Evolutionary conservation across 2,329 filamentous ascomycete genomes (phyloP), one percentile per base, ranked within the genome.

Genomic region (Aspergillus awamori): DNA sequence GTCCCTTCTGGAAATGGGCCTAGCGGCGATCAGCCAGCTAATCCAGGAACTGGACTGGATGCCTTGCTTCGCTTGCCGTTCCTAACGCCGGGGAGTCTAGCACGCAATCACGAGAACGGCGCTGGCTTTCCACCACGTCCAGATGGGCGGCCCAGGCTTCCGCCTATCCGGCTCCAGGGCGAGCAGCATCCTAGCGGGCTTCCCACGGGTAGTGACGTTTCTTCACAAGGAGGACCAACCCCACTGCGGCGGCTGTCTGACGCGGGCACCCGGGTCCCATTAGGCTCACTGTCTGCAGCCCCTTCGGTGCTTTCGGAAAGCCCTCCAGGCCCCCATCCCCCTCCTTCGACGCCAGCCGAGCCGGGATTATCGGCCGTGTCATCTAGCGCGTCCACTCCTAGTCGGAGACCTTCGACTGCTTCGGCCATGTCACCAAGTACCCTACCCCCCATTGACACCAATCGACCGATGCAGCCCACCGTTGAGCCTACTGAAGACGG

Each of bases 261-360:
- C 53, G 63, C 66, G 13, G 72, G 68, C 20, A 66, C 65, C 51
- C 70, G 70, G 26, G 67, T 68, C 15, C 67, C 69, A 51, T 28
- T 51, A 13, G 26, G 26, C 47, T 30, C 47, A 28, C 65, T 72
- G 22, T 69, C 71, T 72, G 67, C 79, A 69, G 63, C 81, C 63
- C 73, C 74, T 66, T 80, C 80, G 33, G 77, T 79, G 4, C 68
- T 82, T 45, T 81, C 83, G n/a, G 85, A 86, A 64, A 83, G 83
- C 38, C 83, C 84, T 8, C 79, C 82, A 17, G 84, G 86, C 17
- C 84, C 86, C 51, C 78, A 84, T 61, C 86, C 87, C 49, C 86
- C 87, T 49, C 86, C 87, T 5, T 87, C 86, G 1, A 88, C 86
- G 2, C 86, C 87, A 20, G 86, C 86, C 13, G 87, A 86, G 53